Evolutionary conservation across 2,329 filamentous ascomycete species (phyloP).

Genomic region (Talaromyces piceae): DNA sequence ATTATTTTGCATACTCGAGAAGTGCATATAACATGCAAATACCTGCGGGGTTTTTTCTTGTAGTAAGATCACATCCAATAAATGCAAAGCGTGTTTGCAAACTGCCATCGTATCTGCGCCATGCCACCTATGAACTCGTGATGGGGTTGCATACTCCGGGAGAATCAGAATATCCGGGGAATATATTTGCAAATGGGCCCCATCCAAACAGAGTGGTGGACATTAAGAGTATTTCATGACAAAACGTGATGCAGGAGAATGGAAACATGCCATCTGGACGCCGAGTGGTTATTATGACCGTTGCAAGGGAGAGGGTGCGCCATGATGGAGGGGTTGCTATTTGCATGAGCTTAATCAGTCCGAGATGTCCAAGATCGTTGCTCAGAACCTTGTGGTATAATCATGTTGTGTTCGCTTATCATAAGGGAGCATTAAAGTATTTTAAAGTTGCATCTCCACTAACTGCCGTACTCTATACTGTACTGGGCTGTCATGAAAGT

Average conservation of each 20-base stretch:
- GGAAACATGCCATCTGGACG: conserved; percentile 59
- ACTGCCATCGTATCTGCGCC: conserved; percentile 14
- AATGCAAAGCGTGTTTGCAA: conserved; percentile 10
- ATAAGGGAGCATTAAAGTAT: too few relatives aligned
- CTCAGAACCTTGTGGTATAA: conserved; percentile 31
- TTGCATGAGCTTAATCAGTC: conserved; percentile 29
- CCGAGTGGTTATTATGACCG: conserved; percentile 57
- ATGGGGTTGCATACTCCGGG: too few relatives aligned
- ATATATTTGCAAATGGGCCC: too few relatives aligned
- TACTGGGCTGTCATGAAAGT: conserved; percentile 24
- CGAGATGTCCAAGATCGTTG: conserved; percentile 27
- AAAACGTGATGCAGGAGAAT: too few relatives aligned
- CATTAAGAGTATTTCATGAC: too few relatives aligned
- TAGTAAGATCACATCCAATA: conserved; percentile 12
- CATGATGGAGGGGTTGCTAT: conserved; percentile 50
- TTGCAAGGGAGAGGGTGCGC: conserved; percentile 45
- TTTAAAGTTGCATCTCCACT: background rate
- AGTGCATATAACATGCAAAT: conserved; percentile 17
- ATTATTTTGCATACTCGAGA: conserved; percentile 17
- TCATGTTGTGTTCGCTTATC: background rate
- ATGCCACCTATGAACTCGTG: conserved; percentile 15
- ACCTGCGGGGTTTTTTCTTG: conserved; percentile 16
- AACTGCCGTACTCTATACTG: conserved; percentile 11
- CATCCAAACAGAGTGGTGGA: too few relatives aligned
- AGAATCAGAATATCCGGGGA: too few relatives aligned